Base-by-base conservation (phyloP, 306 rosid species). In the Sicyos baderoa region DNA sequence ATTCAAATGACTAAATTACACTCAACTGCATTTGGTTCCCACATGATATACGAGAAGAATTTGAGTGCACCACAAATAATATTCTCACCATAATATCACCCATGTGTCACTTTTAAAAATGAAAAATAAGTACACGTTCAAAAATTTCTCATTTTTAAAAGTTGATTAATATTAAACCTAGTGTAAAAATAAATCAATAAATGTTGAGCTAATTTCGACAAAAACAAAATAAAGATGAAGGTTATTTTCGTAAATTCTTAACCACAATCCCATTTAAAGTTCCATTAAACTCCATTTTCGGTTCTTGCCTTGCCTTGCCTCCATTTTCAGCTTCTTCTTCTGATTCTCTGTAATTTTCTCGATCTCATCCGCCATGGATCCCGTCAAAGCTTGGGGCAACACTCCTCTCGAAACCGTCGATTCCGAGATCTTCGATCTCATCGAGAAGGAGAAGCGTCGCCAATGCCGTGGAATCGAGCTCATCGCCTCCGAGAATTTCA, bases 381-480 rank as follows among this genome's bases (percentile, higher is more conserved):
- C 97, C 40, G 97, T 91, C 0, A 64, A 70, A 23, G 86, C 0
- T 0, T 91, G 97, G 97, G 96, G 96, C 1, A 91, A 91, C 85
- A 48, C 88, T 5, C 81, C 89, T 19, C 87, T 91, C 5, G 7
- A 21, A 0, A 16, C 73, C 6, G 91, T 91, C 2, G 97, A 91
- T 51, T 89, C 97, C 0, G 94, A 91, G 44, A 88, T 91, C 82
- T 83, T 83, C 74, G 97, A 91, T 72, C 87, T 91, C 0, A 88
- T 91, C 9, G 97, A 91, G 80, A 85, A 86, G 74, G 97, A 91
- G 80, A 91, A 91, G 73, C 91, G 94, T 16, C 89, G 97, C 0
- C 97, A 91, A 83, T 88, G 91, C 80, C 86, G 94, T 1, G 97
- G 97, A 14, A 91, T 91, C 79, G 97, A 91, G 85, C 91, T 91